Conservation (phyloP, 352 stramenopile species). For the Phytophthora europaea region DNA sequence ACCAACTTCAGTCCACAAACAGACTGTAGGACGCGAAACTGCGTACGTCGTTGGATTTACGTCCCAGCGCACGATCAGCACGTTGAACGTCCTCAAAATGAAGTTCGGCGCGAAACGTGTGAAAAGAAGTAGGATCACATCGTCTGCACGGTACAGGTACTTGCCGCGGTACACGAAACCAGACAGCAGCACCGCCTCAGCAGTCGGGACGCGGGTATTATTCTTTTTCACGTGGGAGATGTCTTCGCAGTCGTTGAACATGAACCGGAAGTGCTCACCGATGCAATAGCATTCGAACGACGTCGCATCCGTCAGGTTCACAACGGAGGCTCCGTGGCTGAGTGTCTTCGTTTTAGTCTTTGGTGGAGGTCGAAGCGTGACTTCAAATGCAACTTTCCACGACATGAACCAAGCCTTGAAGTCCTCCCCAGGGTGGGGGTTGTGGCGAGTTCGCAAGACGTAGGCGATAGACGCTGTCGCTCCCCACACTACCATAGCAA, state of each 20-base stretch:
- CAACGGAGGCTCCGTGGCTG: constrained; percentile 20
- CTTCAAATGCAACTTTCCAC: constrained; percentile 38
- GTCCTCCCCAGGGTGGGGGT: constrained; percentile 32
- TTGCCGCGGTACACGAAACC: constrained; percentile 45
- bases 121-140: constrained; percentile 42
- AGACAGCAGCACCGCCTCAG: constrained; percentile 36
- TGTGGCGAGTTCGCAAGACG: constrained; percentile 32
- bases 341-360: constrained; percentile 33
- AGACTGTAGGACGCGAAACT: constrained; percentile 41
- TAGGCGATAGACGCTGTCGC: constrained; percentile 33
- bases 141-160: constrained; percentile 40
- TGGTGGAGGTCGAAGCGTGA: constrained; percentile 33
- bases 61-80: constrained; percentile 48
- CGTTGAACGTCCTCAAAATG: constrained; percentile 48
- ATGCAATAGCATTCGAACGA: constrained; percentile 49
- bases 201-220: constrained; percentile 28
- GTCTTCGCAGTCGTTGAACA: constrained; percentile 47
- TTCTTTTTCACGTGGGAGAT: constrained; percentile 44
- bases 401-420: constrained; percentile 30
- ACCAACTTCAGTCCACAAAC: constrained; percentile 48
- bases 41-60: constrained; percentile 41
- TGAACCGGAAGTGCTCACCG: constrained; percentile 41
- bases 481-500: constrained; percentile 38
- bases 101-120: constrained; percentile 39
- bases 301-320: constrained; percentile 38